Conservation (phyloP, 2,329 filamentous ascomycete species). For the Colletotrichum sp. region DNA sequence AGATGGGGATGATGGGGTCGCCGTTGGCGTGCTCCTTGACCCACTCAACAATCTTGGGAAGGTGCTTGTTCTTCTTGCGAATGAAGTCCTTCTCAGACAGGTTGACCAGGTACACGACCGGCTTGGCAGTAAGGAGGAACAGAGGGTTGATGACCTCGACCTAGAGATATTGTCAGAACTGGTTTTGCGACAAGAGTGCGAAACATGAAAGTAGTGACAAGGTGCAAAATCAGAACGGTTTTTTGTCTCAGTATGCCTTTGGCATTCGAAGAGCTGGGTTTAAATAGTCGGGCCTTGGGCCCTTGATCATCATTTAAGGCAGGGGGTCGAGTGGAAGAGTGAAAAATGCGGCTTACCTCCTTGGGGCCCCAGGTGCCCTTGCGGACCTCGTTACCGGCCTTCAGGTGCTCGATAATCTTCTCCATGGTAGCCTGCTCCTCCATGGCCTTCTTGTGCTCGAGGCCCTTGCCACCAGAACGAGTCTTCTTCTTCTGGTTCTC, state of each 20-base stretch:
- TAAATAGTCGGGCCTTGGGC: conserved; percentile 84
- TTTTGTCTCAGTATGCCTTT: conserved; percentile 89
- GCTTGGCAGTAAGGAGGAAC: conserved; percentile 93
- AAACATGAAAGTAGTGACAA: conserved; percentile 22
- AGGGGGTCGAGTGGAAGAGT: conserved; percentile 28
- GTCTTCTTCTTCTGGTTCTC: conserved; percentile 95
- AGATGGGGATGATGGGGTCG: conserved; percentile 92
- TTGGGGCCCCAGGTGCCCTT: conserved; percentile 90
- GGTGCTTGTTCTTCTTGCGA: conserved; percentile 99
- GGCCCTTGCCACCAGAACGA: conserved; percentile 87
- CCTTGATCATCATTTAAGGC: conserved; percentile 94
- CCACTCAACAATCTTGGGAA: conserved; percentile 93
- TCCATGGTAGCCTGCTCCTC: conserved; percentile 94
- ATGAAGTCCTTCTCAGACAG: conserved; percentile 96
- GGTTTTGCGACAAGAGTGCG: conserved; percentile 20
- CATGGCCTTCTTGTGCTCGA: conserved; percentile 97
- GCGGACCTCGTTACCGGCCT: conserved; percentile 91
- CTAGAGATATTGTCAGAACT: conserved; percentile 54
- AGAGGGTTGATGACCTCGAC: conserved; percentile 98
- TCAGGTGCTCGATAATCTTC: conserved; percentile 83
- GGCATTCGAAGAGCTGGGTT: conserved; percentile 99
- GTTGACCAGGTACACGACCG: conserved; percentile 96
- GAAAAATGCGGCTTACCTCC: conserved; percentile 73
- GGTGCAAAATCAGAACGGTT: conserved; percentile 14
- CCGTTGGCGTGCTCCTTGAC: conserved; percentile 88